A percentile compares a stretch with the other conserved stretches of the same genome.
These are phyloP conservation scores for Didymella glomerata DNA, from an alignment of 2,329 filamentous ascomycete genomes.

Conservation along the genomic window DNA sequence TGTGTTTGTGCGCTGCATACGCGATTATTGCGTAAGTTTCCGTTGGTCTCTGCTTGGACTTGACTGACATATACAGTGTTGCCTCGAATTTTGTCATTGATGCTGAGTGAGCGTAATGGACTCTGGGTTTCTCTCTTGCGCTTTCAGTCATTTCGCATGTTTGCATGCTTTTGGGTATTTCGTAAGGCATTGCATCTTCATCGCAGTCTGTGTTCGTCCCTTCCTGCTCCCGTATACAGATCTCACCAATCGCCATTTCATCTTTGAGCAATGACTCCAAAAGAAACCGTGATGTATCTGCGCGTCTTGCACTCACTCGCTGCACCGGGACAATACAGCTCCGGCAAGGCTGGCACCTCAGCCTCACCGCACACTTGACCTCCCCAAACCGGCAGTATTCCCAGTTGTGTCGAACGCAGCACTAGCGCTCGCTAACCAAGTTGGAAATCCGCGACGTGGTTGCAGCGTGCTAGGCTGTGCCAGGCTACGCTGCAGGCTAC, in stretches of 20 bases:
- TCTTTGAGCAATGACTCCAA: not conserved
- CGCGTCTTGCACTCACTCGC: not conserved
- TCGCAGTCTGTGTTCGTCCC: not conserved
- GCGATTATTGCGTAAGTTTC: constrained; percentile 24
- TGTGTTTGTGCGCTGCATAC: constrained; percentile 23
- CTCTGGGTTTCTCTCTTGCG: not conserved
- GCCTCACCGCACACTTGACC: not conserved
- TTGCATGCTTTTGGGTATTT: not conserved
- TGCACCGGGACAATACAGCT: not conserved
- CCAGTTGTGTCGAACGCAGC: constrained; percentile 20
- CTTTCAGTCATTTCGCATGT: not conserved
- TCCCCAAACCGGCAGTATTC: constrained; percentile 4
- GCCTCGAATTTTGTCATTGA: constrained; percentile 13
- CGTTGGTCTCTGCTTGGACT: not conserved
- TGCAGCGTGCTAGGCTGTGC: constrained; percentile 17
- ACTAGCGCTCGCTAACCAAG: constrained; percentile 23
- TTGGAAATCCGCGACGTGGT: constrained; percentile 15
- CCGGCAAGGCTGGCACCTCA: not conserved
- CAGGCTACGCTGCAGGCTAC: constrained; percentile 11
- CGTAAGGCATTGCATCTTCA: not conserved
- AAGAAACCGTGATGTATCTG: not conserved
- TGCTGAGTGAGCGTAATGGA: not conserved
- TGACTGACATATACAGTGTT: constrained; percentile 8
- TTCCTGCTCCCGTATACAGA: not conserved
- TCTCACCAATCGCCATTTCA: not conserved